phyloP scores from a whole-genome alignment of 2,329 filamentous ascomycete genomes.

The Pyricularia sp. region DNA sequence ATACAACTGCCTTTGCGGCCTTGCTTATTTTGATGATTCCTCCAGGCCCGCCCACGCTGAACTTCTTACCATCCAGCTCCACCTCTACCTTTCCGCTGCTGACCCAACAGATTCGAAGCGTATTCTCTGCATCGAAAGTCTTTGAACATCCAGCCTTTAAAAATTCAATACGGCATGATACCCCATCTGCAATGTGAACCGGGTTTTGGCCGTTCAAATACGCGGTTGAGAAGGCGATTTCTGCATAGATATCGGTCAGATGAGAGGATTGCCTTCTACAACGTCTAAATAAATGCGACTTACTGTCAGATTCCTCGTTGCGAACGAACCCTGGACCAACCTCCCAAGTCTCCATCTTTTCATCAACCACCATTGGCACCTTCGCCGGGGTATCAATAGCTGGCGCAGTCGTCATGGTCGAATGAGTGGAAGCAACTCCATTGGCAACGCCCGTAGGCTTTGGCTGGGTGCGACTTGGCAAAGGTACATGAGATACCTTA shows the following conservation, averaged over 20 bases:
- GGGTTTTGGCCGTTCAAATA: constrained; percentile 15
- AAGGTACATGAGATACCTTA: neutral
- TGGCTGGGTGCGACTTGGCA: neutral
- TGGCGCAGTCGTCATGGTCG: neutral
- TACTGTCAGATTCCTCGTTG: neutral
- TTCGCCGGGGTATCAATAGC: neutral
- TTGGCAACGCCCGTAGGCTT: neutral
- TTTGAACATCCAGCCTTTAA: constrained; percentile 13
- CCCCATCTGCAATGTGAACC: constrained; percentile 13
- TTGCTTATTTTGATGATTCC: constrained; percentile 30
- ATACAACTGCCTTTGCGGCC: constrained; percentile 21
- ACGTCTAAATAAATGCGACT: neutral
- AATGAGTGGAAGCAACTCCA: neutral
- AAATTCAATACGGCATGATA: constrained; percentile 16
- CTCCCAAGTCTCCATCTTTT: constrained; percentile 23
- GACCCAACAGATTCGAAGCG: neutral
- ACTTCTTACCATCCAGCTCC: constrained; percentile 14
- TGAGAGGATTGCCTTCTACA: neutral
- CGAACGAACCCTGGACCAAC: constrained; percentile 19
- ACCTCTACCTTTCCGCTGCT: constrained; percentile 17
- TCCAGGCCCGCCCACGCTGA: constrained; percentile 27
- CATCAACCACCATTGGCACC: neutral
- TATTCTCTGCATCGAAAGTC: constrained; percentile 6
- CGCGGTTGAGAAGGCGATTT: constrained; percentile 21
- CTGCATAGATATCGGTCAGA: constrained; percentile 7